Conservation (phyloP, 495 filamentous ascomycete genomes). For the Xylaria venustula region DNA sequence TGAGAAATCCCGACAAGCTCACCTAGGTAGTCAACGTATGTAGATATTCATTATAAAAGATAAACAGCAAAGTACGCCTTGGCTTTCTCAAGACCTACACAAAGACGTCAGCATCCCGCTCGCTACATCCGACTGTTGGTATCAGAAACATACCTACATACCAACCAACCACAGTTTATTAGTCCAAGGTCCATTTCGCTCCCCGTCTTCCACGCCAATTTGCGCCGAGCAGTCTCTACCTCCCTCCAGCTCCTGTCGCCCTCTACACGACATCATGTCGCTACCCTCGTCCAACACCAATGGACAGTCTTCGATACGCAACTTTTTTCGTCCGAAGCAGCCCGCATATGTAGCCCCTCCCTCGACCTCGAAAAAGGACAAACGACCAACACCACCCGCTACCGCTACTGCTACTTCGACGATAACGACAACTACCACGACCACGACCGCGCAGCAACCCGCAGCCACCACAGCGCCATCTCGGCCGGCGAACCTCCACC, state of each 20-base stretch:
- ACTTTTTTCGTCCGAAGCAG: constrained; percentile 46
- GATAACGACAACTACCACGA: constrained; percentile 9
- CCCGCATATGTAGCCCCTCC: constrained; percentile 42
- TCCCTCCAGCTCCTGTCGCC: background rate
- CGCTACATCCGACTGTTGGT: too few relatives aligned
- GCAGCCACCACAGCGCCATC: constrained; percentile 37
- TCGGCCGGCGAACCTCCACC: constrained; percentile 33
- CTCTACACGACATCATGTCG: constrained; percentile 23
- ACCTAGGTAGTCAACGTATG: too few relatives aligned
- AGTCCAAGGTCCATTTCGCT: too few relatives aligned
- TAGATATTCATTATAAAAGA: too few relatives aligned
- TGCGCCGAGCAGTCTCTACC: background rate
- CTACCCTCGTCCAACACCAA: constrained; percentile 28
- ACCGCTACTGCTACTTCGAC: constrained; percentile 20
- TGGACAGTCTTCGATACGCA: constrained; percentile 49
- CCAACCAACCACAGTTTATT: too few relatives aligned
- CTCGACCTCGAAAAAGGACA: constrained; percentile 13
- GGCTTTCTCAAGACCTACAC: too few relatives aligned
- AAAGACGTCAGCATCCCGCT: too few relatives aligned
- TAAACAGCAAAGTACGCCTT: too few relatives aligned
- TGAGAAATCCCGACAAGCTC: too few relatives aligned
- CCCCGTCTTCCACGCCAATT: too few relatives aligned
- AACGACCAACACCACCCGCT: constrained; percentile 13
- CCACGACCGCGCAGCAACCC: constrained; percentile 26
- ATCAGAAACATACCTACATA: too few relatives aligned